These are phyloP conservation scores for Colletotrichum lini DNA, from an alignment of 2,329 filamentous ascomycete species.

Conservation along the genomic window DNA sequence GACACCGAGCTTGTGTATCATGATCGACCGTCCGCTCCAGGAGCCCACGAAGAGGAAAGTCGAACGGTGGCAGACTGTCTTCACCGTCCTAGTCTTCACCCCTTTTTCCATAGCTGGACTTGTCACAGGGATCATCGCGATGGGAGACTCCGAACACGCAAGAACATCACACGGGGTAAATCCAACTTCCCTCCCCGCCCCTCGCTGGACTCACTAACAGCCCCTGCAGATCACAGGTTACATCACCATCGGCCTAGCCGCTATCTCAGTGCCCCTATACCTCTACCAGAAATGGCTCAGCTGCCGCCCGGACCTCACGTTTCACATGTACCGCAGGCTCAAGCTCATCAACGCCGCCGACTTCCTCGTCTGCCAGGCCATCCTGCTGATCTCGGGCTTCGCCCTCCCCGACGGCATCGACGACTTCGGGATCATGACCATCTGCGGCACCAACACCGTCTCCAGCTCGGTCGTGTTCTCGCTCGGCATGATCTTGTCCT, in stretches of 20 bases:
- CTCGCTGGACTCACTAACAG: not conserved
- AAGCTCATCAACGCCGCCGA: constrained; percentile 33
- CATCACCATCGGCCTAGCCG: constrained; percentile 24
- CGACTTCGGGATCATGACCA: constrained; percentile 33
- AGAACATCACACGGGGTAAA: constrained; percentile 33
- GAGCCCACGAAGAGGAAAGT: constrained; percentile 22
- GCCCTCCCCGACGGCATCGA: constrained; percentile 38
- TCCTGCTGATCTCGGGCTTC: constrained; percentile 37
- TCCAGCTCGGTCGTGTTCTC: constrained; percentile 33
- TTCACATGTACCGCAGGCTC: constrained; percentile 34
- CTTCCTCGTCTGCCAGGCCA: constrained; percentile 34
- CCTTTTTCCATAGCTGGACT: constrained; percentile 14
- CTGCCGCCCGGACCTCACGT: constrained; percentile 25
- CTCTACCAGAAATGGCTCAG: constrained; percentile 29
- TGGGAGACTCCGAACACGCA: constrained; percentile 21
- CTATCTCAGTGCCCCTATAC: constrained; percentile 24
- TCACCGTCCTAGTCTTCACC: constrained; percentile 17
- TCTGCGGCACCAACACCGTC: constrained; percentile 28
- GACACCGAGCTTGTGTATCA: constrained; percentile 26
- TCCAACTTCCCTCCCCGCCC: not conserved
- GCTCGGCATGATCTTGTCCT: constrained; percentile 38
- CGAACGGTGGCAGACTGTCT: constrained; percentile 30
- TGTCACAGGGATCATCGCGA: constrained; percentile 13
- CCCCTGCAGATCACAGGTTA: constrained; percentile 19
- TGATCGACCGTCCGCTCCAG: constrained; percentile 33